A percentile compares a stretch with the other conserved stretches of the same genome.
phyloP scores from a whole-genome alignment of 73 alveolate species.

The Paramecium primaurelia region DNA sequence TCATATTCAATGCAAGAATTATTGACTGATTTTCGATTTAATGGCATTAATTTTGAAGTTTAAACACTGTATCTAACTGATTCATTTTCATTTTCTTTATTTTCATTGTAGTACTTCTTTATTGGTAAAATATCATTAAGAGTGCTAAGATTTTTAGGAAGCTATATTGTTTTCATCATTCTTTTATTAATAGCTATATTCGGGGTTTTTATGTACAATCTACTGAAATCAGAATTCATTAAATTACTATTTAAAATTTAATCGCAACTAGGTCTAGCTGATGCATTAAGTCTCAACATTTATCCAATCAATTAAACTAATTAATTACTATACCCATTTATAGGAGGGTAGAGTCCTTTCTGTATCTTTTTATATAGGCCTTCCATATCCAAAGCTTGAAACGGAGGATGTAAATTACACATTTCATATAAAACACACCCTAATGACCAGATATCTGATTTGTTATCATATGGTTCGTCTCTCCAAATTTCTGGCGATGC shows the following conservation, averaged over 20 bases:
- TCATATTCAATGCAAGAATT: background rate
- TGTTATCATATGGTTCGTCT: conserved; percentile 85
- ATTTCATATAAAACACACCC: conserved; percentile 92
- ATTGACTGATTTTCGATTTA: background rate
- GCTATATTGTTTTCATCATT: conserved; percentile 41
- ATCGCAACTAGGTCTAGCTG: conserved; percentile 48
- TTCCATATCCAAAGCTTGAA: conserved; percentile 83
- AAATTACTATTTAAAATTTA: conserved; percentile 8
- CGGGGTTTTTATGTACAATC: background rate
- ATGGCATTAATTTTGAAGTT: background rate
- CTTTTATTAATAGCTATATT: background rate
- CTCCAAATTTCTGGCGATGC: conserved; percentile 94
- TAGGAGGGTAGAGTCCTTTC: conserved; percentile 76
- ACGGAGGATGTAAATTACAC: conserved; percentile 84
- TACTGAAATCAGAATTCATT: background rate
- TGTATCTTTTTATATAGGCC: conserved; percentile 75
- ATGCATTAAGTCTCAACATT: conserved; percentile 52
- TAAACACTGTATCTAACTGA: conserved; percentile 8
- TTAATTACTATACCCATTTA: conserved; percentile 66
- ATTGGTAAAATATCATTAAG: background rate
- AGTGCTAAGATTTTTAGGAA: background rate
- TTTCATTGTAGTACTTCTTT: background rate
- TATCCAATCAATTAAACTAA: conserved; percentile 65
- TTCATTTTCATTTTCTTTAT: conserved; percentile 2
- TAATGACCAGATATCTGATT: conserved; percentile 89